Conservation (phyloP, 2,329 filamentous ascomycete genomes). For the Trichoderma semiorbis region DNA sequence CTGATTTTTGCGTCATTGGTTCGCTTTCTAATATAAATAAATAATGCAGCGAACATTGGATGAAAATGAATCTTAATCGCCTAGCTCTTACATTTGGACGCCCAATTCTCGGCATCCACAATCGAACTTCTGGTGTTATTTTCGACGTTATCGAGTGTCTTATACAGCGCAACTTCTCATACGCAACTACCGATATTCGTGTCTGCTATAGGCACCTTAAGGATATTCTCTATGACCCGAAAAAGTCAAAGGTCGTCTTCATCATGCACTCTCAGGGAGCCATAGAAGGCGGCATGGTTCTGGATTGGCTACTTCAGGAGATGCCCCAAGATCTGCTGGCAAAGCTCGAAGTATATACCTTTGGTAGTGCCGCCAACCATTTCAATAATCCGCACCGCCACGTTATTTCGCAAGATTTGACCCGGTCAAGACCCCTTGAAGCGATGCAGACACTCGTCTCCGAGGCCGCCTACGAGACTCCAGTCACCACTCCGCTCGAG, state of each 20-base stretch:
- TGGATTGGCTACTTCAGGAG: conserved; percentile 75
- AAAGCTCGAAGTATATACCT: conserved; percentile 75
- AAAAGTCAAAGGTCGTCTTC: conserved; percentile 66
- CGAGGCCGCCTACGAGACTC: conserved; percentile 33
- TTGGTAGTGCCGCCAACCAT: conserved; percentile 75
- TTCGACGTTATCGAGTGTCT: conserved; percentile 77
- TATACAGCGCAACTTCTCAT: conserved; percentile 70
- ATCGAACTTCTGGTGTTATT: conserved; percentile 68
- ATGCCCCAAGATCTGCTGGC: conserved; percentile 60
- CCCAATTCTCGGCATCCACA: conserved; percentile 70
- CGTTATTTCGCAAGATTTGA: conserved; percentile 40
- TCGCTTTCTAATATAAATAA: neutral
- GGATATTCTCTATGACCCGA: conserved; percentile 57
- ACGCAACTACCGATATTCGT: conserved; percentile 66
- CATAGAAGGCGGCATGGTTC: conserved; percentile 67
- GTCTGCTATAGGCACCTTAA: conserved; percentile 61
- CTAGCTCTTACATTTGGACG: conserved; percentile 70
- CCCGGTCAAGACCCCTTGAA: conserved; percentile 33
- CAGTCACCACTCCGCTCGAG: conserved; percentile 23
- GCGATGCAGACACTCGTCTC: conserved; percentile 35
- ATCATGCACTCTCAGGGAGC: conserved; percentile 76
- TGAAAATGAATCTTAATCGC: conserved; percentile 67
- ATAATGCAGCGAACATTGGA: conserved; percentile 55
- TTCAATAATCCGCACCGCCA: conserved; percentile 72
- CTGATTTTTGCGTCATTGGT: neutral